Base-by-base conservation (phyloP, 805 yeast genomes). In the Nakazawaea ambrosiae region DNA sequence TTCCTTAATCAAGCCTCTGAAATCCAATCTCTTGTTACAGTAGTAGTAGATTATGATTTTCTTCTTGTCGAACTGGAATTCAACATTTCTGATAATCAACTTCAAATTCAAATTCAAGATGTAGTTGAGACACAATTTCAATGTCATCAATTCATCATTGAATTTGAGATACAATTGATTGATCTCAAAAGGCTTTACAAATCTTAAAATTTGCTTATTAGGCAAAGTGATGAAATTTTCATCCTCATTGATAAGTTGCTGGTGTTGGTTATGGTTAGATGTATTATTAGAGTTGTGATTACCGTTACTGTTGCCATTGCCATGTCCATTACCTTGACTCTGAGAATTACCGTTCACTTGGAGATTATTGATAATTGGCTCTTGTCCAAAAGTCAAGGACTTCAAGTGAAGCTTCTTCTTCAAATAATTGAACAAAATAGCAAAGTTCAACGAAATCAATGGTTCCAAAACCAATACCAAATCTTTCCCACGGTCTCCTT, bases 401-500 rank as follows among this genome's bases (percentile, higher is more conserved):
- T 75, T 73, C 39, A 76, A 59, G 53, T 82, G 90, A 42, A 80
- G 78, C 46, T 78, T 72, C 51, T 83, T 83, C 57, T 82, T 83
- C 49, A 83, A 58, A 49, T 81, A 84, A 49, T 82, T 82, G 51
- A 83, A 72, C 41, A 84, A 66, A 33, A 82, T 66, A 2, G 90
- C 90, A 54, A 78, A 63, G 42, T 79, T 73, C 39, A 81, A 65
- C 31, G 68, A 70, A 22, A 82, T 69, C 29, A 66, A 55, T 1
- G 90, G 86, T 44, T 80, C 82, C 20, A 82, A 60, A 31, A 83
- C 75, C 72, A 78, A 72, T 8, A 79, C 90, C 45, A 84, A 57
- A 55, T 84, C 94, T 49, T 81, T 81, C 20, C 94, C 94, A 44
- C 92, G 66, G 54, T 84, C 94, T 38, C 92, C 94, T 58, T 84